A percentile compares a stretch with the other conserved stretches of the same genome.
phyloP scores from a whole-genome alignment of 768 basidiomycete species.

The Leucocoprinus sp. region DNA sequence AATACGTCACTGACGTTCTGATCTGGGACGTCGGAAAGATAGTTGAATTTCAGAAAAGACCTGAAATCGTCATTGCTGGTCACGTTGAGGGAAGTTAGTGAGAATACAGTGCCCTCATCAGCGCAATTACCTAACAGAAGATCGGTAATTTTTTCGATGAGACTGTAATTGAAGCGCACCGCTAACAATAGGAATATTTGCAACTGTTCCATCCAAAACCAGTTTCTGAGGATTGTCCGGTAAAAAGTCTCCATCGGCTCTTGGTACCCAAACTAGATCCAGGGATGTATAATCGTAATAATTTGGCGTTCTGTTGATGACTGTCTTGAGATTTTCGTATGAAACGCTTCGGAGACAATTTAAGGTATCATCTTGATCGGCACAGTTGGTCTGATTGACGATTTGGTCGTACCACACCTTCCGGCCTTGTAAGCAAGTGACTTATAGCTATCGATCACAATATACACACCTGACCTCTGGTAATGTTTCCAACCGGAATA shows the following conservation, averaged over 20 bases:
- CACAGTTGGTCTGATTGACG: constrained; percentile 30
- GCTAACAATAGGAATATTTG: constrained; percentile 41
- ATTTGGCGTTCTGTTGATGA: constrained; percentile 21
- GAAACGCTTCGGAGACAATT: constrained; percentile 33
- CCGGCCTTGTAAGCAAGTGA: background rate
- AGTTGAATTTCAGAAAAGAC: constrained; percentile 16
- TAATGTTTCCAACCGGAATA: constrained; percentile 22
- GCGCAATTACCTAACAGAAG: constrained; percentile 35
- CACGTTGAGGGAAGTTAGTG: constrained; percentile 33
- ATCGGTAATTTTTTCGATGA: background rate
- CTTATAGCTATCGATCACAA: background rate
- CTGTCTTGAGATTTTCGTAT: constrained; percentile 20
- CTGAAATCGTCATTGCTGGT: constrained; percentile 22
- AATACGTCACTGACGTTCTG: constrained; percentile 14
- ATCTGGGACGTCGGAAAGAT: constrained; percentile 16
- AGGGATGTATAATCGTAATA: constrained; percentile 28
- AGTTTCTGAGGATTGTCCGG: constrained; percentile 33
- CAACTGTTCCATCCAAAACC: constrained; percentile 34
- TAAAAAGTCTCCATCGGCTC: constrained; percentile 43
- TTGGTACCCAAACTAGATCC: constrained; percentile 36
- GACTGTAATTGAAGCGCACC: constrained; percentile 11
- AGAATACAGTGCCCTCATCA: constrained; percentile 50
- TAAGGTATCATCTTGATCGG: constrained; percentile 25
- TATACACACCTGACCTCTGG: constrained; percentile 21
- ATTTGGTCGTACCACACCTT: constrained; percentile 31